Percentiles rank a stretch among this genome's conserved stretches.
These are phyloP conservation scores for Colletotrichum spinosum DNA, from an alignment of 2,329 filamentous ascomycete genomes.

Conservation along the genomic window DNA sequence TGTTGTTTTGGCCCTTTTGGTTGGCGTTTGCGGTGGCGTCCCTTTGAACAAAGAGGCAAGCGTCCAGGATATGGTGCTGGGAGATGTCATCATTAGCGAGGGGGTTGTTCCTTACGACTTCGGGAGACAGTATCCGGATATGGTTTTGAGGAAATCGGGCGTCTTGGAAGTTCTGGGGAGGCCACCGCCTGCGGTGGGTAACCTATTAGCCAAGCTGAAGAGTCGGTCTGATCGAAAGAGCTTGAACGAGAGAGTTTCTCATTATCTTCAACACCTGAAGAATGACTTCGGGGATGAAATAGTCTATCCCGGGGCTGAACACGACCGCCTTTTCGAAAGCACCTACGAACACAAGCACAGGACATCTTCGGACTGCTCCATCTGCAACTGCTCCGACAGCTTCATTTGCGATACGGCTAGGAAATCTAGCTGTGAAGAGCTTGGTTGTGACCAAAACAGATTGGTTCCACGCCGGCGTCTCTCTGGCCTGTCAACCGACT, in stretches of 20 bases:
- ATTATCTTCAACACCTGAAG: background rate
- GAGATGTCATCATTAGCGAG: constrained; percentile 49
- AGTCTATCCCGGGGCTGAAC: constrained; percentile 42
- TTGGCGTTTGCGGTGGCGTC: constrained; percentile 55
- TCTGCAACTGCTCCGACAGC: background rate
- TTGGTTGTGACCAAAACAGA: constrained; percentile 40
- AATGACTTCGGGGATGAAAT: background rate
- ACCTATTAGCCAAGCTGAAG: constrained; percentile 38
- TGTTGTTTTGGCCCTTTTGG: constrained; percentile 49
- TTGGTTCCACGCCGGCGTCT: constrained; percentile 1
- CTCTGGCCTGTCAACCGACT: background rate
- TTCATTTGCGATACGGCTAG: constrained; percentile 39
- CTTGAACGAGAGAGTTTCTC: constrained; percentile 17
- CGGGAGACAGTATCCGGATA: constrained; percentile 41
- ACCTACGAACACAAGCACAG: constrained; percentile 48
- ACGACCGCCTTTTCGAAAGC: constrained; percentile 47
- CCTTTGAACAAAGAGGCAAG: constrained; percentile 33
- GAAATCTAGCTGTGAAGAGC: constrained; percentile 37
- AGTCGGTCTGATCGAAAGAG: constrained; percentile 22
- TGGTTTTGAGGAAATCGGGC: constrained; percentile 43
- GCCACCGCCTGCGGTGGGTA: constrained; percentile 44
- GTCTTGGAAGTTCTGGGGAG: constrained; percentile 43
- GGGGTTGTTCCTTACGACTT: constrained; percentile 44
- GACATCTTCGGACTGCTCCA: background rate
- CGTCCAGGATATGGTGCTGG: constrained; percentile 41